Conservation (phyloP, 2,329 filamentous ascomycete genomes). For the Penicillium sp. region DNA sequence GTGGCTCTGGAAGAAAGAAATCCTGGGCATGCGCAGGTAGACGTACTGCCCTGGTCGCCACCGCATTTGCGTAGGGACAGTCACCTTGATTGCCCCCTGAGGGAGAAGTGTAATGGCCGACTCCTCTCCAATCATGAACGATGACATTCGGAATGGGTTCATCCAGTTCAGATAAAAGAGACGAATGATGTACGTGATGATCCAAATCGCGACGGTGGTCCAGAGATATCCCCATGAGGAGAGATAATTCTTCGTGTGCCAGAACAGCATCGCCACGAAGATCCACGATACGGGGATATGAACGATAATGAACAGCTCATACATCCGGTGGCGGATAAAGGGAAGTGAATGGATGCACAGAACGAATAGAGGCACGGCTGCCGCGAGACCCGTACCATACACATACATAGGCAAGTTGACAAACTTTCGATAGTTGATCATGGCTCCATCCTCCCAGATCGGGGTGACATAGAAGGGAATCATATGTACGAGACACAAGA, state of each 20-base stretch:
- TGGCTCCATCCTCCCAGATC: slow-evolving; percentile 75
- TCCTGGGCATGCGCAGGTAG: slow-evolving; percentile 89
- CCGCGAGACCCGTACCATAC: slow-evolving; percentile 83
- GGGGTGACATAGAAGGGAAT: slow-evolving; percentile 89
- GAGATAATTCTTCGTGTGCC: slow-evolving; percentile 92
- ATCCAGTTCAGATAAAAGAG: slow-evolving; percentile 88
- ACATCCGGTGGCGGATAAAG: slow-evolving; percentile 70
- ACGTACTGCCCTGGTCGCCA: slow-evolving; percentile 95
- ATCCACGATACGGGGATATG: slow-evolving; percentile 79
- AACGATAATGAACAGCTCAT: slow-evolving; percentile 79
- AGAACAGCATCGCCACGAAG: slow-evolving; percentile 84
- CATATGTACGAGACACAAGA: slow-evolving; percentile 78
- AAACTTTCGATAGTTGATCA: slow-evolving; percentile 66
- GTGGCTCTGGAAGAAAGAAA: slow-evolving; percentile 87
- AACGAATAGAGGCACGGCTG: slow-evolving; percentile 73
- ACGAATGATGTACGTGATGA: slow-evolving; percentile 68
- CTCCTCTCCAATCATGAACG: slow-evolving; percentile 84
- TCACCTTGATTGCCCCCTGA: slow-evolving; percentile 93
- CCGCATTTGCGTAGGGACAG: slow-evolving; percentile 85
- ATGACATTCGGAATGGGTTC: slow-evolving; percentile 70
- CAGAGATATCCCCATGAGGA: slow-evolving; percentile 88
- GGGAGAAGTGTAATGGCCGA: slow-evolving; percentile 84
- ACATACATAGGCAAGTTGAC: slow-evolving; percentile 63
- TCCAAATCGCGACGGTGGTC: slow-evolving; percentile 76
- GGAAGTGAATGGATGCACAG: slow-evolving; percentile 83